Conservation (phyloP, 1,139 yeast genomes). For the Debaryomyces nepalensis region DNA sequence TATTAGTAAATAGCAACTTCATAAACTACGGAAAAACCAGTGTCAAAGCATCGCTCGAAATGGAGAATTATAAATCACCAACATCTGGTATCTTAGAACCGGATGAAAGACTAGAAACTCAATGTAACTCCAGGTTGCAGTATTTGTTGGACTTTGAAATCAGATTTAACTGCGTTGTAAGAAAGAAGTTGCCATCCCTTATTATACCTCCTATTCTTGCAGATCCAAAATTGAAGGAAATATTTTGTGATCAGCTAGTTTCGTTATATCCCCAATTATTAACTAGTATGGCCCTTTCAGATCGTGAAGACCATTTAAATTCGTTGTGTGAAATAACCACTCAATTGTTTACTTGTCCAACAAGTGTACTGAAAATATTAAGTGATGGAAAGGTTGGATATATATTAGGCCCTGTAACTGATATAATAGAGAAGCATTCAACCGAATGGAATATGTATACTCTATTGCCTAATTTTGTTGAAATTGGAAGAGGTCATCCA, state of each 20-base stretch:
- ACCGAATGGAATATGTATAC: slow-evolving; percentile 30
- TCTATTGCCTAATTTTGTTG: slow-evolving; percentile 37
- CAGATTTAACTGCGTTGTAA: slow-evolving; percentile 54
- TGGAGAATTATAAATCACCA: slow-evolving; percentile 7
- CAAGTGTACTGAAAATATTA: slow-evolving; percentile 51
- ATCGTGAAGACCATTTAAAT: slow-evolving; percentile 68
- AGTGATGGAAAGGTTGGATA: slow-evolving; percentile 40
- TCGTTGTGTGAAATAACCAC: slow-evolving; percentile 57
- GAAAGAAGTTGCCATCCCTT: slow-evolving; percentile 51
- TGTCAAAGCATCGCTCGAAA: slow-evolving; percentile 15
- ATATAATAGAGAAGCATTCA: slow-evolving; percentile 48
- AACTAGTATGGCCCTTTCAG: slow-evolving; percentile 51
- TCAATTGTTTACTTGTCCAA: slow-evolving; percentile 71
- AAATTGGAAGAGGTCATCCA: slow-evolving; percentile 25
- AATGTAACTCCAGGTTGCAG: slow-evolving; percentile 52
- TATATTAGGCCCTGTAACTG: slow-evolving; percentile 52
- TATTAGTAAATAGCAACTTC: slow-evolving; percentile 33
- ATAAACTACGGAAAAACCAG: slow-evolving; percentile 28
- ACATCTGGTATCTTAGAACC: slow-evolving; percentile 7
- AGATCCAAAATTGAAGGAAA: slow-evolving; percentile 47
- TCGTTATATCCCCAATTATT: slow-evolving; percentile 60
- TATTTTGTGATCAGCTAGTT: slow-evolving; percentile 56
- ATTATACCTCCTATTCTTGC: slow-evolving; percentile 60
- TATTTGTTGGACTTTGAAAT: slow-evolving; percentile 58
- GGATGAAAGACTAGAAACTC: slow-evolving; percentile 15